Evolutionary conservation across 352 stramenopile species (phyloP).

Genomic region (Phytophthora megakarya): DNA sequence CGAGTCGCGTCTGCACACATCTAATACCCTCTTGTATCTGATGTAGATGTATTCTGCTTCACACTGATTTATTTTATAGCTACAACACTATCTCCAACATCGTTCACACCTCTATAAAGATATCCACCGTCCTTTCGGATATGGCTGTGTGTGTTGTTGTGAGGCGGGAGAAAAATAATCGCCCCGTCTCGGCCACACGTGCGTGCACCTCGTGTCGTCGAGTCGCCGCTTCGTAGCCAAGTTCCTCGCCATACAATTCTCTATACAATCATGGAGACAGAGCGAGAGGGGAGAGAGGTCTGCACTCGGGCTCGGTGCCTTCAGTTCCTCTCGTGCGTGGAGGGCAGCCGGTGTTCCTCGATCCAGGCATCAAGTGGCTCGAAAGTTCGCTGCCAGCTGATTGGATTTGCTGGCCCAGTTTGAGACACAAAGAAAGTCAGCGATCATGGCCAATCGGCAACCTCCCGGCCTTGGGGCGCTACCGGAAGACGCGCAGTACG

Average conservation of each 20-base stretch:
- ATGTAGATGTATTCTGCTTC: background rate
- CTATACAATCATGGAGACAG: slow-evolving; percentile 13
- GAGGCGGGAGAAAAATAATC: slow-evolving; percentile 24
- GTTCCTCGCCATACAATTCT: slow-evolving; percentile 10
- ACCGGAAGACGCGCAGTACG: slow-evolving; percentile 42
- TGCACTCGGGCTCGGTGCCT: slow-evolving; percentile 1
- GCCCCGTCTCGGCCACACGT: background rate
- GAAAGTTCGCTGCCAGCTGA: slow-evolving; percentile 16
- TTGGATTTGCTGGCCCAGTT: slow-evolving; percentile 24
- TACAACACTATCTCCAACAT: background rate
- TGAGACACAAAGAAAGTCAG: slow-evolving; percentile 35
- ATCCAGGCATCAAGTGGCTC: slow-evolving; percentile 13
- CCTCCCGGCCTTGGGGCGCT: slow-evolving; percentile 23
- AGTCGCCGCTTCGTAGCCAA: slow-evolving; percentile 18
- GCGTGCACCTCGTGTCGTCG: slow-evolving; percentile 12
- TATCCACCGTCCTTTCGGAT: background rate
- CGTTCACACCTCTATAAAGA: background rate
- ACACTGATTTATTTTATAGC: slow-evolving; percentile 2
- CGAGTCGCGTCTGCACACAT: background rate
- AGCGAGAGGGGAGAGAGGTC: background rate
- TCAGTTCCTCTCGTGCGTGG: slow-evolving; percentile 30
- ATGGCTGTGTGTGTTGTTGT: background rate
- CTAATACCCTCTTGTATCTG: background rate
- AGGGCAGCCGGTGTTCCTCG: slow-evolving; percentile 17
- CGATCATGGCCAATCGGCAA: slow-evolving; percentile 38